Base-by-base conservation (phyloP, 306 rosid genomes). In the Casuarina glauca region DNA sequence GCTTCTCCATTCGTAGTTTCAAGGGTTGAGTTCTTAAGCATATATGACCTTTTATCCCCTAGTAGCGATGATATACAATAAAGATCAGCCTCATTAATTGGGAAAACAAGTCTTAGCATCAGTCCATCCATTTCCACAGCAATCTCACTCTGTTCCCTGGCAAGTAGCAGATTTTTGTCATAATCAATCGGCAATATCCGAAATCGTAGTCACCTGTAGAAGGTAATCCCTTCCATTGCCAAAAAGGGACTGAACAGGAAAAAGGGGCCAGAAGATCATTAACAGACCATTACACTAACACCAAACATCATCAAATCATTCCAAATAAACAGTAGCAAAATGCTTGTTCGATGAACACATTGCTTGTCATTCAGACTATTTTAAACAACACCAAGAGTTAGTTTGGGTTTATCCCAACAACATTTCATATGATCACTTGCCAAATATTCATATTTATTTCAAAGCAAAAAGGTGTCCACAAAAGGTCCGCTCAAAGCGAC, bases 401-500 rank as follows among this genome's bases (percentile, higher is more conserved):
- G 49, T 55, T 49, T 42, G 44, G 70, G 42, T 73, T 36, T 19
- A 35, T 51, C 17, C 50, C 63, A 63, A 62, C 38, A 78, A n/a
- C 62, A 9, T 4, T 68, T n/a, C 53, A 17, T 41, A 67, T 46
- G 76, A 67, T 69, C 62, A 61, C 13, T 32, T 41, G 13, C 46
- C 78, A 44, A 62, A 77, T 7, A 73, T 68, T 53, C 72, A 73
- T 51, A 62, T 19, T 48, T 58, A 39, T 63, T 84, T 49, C 51
- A 67, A 71, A 9, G 26, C 60, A 54, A 16, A 10, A 3, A 36
- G 63, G 69, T 58, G 82, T 72, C 45, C 64, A 53, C 68, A 72
- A 61, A 48, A 41, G 9, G 70, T 60, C 69, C 74, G 35, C 6
- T 84, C 78, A 94, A 61, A 92, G 97, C 12, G 97, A 89, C 97